phyloP scores from a whole-genome alignment of 805 yeast genomes.

The Debaryomyces maramus region DNA sequence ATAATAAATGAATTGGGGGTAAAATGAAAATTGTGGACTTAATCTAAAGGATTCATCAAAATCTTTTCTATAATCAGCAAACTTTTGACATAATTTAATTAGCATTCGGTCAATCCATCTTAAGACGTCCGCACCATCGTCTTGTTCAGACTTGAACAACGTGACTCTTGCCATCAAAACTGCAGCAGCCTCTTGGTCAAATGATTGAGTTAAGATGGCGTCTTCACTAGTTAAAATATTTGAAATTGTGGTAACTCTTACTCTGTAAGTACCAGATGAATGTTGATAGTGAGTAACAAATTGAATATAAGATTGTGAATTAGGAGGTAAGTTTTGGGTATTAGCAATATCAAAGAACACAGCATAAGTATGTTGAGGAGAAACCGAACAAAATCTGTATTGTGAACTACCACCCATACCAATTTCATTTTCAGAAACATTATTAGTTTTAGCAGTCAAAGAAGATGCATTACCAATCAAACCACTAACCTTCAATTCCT shows the following conservation, averaged over 20 bases:
- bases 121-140: constrained; percentile 89
- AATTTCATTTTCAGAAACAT: constrained; percentile 87
- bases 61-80: constrained; percentile 90
- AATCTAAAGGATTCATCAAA: constrained; percentile 80
- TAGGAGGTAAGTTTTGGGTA: constrained; percentile 45
- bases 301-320: constrained; percentile 63
- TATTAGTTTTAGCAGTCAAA: constrained; percentile 60
- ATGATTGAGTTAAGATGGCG: constrained; percentile 55
- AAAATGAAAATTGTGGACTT: constrained; percentile 78
- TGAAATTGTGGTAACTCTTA: constrained; percentile 85
- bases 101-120: constrained; percentile 94
- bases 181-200: constrained; percentile 98
- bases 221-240: constrained; percentile 55
- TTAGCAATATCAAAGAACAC: constrained; percentile 78
- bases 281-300: constrained; percentile 93
- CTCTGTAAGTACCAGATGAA: constrained; percentile 85
- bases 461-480: constrained; percentile 91
- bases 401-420: constrained; percentile 92
- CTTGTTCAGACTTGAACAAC: constrained; percentile 72
- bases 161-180: constrained; percentile 91
- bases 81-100: constrained; percentile 85
- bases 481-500: constrained; percentile 87
- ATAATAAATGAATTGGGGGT: constrained; percentile 95
- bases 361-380: constrained; percentile 88
- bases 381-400: constrained; percentile 80